These are phyloP conservation scores for Halenospora varia DNA, from an alignment of 495 filamentous ascomycete species.

Conservation along the genomic window DNA sequence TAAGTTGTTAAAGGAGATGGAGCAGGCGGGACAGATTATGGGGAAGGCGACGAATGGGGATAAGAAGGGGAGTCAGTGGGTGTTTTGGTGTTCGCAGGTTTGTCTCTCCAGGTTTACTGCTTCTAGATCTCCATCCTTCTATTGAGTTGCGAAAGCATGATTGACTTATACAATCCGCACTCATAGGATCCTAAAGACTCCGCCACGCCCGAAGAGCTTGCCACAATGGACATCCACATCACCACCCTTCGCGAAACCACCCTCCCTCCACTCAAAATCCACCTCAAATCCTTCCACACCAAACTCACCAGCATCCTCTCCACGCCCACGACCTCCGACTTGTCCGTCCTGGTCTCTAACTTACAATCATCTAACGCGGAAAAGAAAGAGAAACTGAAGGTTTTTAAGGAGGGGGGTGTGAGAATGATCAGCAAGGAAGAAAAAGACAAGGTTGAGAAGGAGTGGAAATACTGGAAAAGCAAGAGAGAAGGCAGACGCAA, in stretches of 20 bases:
- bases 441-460: neutral
- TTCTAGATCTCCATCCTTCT: conserved; percentile 21
- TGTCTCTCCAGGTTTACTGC: neutral
- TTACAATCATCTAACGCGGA: conserved; percentile 44
- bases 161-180: neutral
- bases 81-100: conserved; percentile 41
- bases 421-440: conserved; percentile 24
- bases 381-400: conserved; percentile 36
- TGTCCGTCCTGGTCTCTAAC: conserved; percentile 39
- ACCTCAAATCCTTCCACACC: conserved; percentile 47
- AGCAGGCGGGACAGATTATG: conserved; percentile 55
- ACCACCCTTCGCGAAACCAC: conserved; percentile 42
- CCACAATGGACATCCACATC: conserved; percentile 46
- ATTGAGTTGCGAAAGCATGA: too few species aligned
- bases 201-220: conserved; percentile 39
- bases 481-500: neutral
- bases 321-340: conserved; percentile 48
- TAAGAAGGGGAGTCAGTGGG: conserved; percentile 24
- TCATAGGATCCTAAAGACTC: conserved; percentile 47
- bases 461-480: neutral
- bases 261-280: conserved; percentile 41
- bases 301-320: conserved; percentile 44
- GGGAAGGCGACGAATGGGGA: conserved; percentile 38
- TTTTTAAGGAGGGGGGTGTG: conserved; percentile 33
- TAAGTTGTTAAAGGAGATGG: conserved; percentile 60